A percentile compares a stretch with the other conserved stretches of the same genome.
Conservation (phyloP, 768 basidiomycete genomes). For the Boletus rubropictus region DNA sequence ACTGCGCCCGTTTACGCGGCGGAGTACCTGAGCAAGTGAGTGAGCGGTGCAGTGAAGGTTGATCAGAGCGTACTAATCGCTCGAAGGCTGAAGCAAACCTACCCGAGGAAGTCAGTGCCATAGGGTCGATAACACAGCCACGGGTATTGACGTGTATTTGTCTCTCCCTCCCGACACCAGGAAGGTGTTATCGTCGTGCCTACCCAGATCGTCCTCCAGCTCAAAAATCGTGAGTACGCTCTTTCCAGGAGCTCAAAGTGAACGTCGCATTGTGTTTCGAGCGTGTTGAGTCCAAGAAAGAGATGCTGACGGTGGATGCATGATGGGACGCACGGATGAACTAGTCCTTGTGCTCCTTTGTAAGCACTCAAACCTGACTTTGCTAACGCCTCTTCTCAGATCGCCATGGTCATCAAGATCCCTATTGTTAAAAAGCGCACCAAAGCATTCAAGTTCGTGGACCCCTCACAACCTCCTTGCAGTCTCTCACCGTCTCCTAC, state of each 20-base stretch:
- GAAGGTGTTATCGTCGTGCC: constrained; percentile 1
- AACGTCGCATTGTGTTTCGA: neutral
- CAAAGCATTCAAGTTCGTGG: constrained; percentile 86
- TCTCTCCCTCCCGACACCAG: neutral
- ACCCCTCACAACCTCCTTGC: neutral
- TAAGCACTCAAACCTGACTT: constrained; percentile 1
- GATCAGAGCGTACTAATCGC: neutral
- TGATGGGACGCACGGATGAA: constrained; percentile 19
- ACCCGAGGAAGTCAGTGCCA: too few species aligned
- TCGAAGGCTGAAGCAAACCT: neutral
- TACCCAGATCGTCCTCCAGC: constrained; percentile 39
- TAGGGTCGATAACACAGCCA: constrained; percentile 20
- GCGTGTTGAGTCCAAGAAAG: neutral
- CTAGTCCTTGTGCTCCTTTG: neutral
- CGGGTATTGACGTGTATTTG: constrained; percentile 23
- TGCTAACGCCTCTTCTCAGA: constrained; percentile 23
- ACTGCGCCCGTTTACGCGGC: constrained; percentile 13
- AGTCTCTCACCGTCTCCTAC: constrained; percentile 16
- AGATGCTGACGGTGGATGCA: constrained; percentile 20
- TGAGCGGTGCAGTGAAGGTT: too few species aligned
- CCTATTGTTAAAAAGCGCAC: constrained; percentile 96
- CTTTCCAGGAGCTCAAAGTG: neutral
- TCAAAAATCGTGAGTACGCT: constrained; percentile 48
- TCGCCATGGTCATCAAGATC: constrained; percentile 45
- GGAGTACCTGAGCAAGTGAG: neutral